These are phyloP conservation scores for Fonsecaea erecta DNA, from an alignment of 2,329 filamentous ascomycete species.

Conservation along the genomic window DNA sequence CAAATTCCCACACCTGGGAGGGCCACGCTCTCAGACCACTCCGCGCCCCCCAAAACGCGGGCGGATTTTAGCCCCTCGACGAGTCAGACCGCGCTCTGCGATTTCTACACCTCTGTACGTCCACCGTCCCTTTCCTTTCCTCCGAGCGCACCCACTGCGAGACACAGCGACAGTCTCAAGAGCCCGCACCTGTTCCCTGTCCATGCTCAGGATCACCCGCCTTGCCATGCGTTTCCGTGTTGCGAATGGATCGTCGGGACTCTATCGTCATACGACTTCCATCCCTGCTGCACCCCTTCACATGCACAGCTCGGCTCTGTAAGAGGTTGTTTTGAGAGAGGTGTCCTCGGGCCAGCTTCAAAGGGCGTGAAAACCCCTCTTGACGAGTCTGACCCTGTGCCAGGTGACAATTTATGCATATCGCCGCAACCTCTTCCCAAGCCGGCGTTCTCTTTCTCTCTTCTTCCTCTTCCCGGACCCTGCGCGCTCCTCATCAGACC, in stretches of 20 bases:
- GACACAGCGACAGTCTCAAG: neutral
- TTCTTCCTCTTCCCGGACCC: slow-evolving; percentile 11
- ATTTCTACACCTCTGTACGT: slow-evolving; percentile 26
- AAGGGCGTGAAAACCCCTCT: slow-evolving; percentile 28
- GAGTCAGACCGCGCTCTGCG: slow-evolving; percentile 19
- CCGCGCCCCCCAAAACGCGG: neutral
- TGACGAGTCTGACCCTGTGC: slow-evolving; percentile 4
- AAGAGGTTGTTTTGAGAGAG: slow-evolving; percentile 12
- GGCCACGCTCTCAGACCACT: slow-evolving; percentile 11
- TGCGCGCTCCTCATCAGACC: slow-evolving; percentile 8
- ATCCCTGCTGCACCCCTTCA: slow-evolving; percentile 17
- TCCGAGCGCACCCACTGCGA: slow-evolving; percentile 31
- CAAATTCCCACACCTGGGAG: neutral
- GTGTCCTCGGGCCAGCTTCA: slow-evolving; percentile 1
- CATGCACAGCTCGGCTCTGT: slow-evolving; percentile 15
- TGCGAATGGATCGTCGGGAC: neutral
- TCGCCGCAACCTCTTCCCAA: neutral
- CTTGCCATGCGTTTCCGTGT: slow-evolving; percentile 11
- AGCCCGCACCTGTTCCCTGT: slow-evolving; percentile 1
- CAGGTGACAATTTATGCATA: slow-evolving; percentile 21
- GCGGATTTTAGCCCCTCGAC: slow-evolving; percentile 11
- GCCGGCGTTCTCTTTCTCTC: slow-evolving; percentile 1
- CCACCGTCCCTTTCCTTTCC: slow-evolving; percentile 35
- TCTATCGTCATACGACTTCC: slow-evolving; percentile 8
- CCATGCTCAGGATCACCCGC: slow-evolving; percentile 7